Evolutionary conservation across 768 basidiomycete species (phyloP).

Genomic region (Amanita inopinata): DNA sequence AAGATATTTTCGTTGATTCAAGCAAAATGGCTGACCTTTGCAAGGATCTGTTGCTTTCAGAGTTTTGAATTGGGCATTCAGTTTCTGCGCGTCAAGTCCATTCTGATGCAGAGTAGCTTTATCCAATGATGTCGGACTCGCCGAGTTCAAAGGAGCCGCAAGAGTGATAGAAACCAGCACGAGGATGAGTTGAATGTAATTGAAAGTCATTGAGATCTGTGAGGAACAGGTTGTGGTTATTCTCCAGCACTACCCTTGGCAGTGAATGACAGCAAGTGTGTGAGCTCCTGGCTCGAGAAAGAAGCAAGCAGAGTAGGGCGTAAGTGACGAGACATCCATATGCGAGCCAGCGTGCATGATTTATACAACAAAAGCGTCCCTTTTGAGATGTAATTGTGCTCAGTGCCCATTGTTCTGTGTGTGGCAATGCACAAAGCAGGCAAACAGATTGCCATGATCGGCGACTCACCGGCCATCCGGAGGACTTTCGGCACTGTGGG

Average conservation of each 20-base stretch:
- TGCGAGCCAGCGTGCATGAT: neutral
- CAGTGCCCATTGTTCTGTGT: too few relatives aligned
- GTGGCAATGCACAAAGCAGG: too few relatives aligned
- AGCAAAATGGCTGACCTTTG: constrained; percentile 22
- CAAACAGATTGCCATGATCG: too few relatives aligned
- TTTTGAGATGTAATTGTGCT: neutral
- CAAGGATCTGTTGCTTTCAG: constrained; percentile 35
- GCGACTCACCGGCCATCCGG: neutral
- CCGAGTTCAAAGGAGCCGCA: constrained; percentile 17
- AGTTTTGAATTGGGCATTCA: constrained; percentile 37
- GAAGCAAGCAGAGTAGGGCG: constrained; percentile 11
- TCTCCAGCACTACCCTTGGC: neutral
- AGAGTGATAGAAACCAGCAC: constrained; percentile 14
- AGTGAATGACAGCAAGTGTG: constrained; percentile 10
- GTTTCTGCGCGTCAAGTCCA: constrained; percentile 37
- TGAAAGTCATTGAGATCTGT: constrained; percentile 6
- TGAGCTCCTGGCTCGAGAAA: constrained; percentile 27
- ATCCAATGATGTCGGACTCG: constrained; percentile 29
- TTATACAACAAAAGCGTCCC: neutral
- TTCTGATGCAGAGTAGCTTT: constrained; percentile 35
- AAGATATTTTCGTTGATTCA: neutral
- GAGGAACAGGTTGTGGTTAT: constrained; percentile 7
- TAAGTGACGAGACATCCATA: neutral
- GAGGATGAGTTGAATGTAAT: constrained; percentile 15
- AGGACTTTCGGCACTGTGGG: constrained; percentile 11